Percentiles rank a stretch among this genome's conserved stretches.
These are phyloP conservation scores for Corymbia citriodora DNA, from an alignment of 441 rosid genomes.

Conservation along the genomic window DNA sequence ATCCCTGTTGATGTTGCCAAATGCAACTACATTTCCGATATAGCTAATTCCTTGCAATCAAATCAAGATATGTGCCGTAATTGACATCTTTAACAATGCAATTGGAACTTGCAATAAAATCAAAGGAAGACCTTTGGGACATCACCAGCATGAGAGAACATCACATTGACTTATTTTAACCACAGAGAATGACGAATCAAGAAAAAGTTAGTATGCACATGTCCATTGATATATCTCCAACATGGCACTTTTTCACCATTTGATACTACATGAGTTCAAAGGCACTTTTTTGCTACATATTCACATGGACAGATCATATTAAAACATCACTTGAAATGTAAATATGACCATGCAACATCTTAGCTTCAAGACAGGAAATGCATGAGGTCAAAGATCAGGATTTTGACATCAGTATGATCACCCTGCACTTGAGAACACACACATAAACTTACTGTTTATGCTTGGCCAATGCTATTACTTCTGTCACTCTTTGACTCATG, in stretches of 20 bases:
- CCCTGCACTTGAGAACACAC: not conserved
- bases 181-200: not conserved
- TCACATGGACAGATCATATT: not conserved
- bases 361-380: not conserved
- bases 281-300: not conserved
- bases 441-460: not conserved
- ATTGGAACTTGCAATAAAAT: not conserved
- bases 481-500: not conserved
- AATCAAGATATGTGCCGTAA: not conserved
- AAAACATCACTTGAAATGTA: not conserved
- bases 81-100: not conserved
- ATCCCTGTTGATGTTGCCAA: not conserved
- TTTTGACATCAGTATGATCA: not conserved
- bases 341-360: not conserved
- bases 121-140: not conserved
- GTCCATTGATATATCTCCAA: not conserved
- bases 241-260: not conserved
- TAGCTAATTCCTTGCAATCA: not conserved
- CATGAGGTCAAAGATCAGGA: not conserved
- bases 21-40: not conserved
- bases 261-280: not conserved
- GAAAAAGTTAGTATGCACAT: not conserved
- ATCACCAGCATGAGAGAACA: not conserved
- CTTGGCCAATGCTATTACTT: not conserved
- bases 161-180: not conserved